Base-by-base conservation (phyloP, 371 early-diverging fungal species). In the Mucor indicus region DNA sequence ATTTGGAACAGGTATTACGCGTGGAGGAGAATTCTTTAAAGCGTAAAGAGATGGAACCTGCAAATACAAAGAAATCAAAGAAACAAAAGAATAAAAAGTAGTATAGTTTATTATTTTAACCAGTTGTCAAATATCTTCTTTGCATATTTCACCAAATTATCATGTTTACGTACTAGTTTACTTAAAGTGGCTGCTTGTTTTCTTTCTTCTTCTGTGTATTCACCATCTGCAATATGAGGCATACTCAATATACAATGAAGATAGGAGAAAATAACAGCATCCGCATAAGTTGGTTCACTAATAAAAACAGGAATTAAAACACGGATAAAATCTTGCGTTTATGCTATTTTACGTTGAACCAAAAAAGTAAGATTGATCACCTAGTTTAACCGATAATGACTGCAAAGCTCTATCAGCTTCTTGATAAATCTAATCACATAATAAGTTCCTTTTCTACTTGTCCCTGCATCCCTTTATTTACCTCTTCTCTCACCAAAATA, bases 201-300 rank as follows among this genome's bases (percentile, higher is more conserved):
- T 38, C 61, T 58, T 19, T 72, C 67, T 48, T 67, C 71, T 4
- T 65, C 66, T 9, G 60, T 41, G 6, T 57, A 45, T 7, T 61
- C 43, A 5, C 49, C 53, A 37, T 64, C 61, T 0, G 57, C 55
- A 8, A 56, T 44, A 10, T 60, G 55, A 7, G 72, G 69, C 20
- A 58, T 49, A 15, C 72, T 64, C 9, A 85, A 54, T 36, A 81
- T 77, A 36, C 63, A 57, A 43, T 85, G 82, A 15, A 81, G 57
- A 53, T 81, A 76, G 1, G 82, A 76, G 61, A 85, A 85, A 2
- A 82, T 48, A 2, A 73, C 66, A 12, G 83, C 85, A 53, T 85
- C 85, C 0, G 77, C 48, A 41, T 64, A 69, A 3, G 81, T 79
- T 4, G 85, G 83, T 36, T 77, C 73, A 39, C 71, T 66, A 41